phyloP scores from a whole-genome alignment of 805 yeast species.

The Priceomyces castillae region DNA sequence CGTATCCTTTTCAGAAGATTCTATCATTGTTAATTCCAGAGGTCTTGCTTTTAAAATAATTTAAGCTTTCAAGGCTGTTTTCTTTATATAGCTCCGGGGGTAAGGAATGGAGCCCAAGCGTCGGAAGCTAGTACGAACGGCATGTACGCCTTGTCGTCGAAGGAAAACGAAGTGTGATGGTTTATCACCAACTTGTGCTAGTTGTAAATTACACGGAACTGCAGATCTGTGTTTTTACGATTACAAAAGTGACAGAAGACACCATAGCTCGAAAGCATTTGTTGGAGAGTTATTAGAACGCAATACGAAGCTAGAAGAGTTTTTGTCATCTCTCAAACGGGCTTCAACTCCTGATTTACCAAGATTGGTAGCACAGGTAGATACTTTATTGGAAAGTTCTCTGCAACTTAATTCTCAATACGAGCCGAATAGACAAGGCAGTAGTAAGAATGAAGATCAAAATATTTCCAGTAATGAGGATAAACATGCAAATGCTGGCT shows the following conservation, averaged over 20 bases:
- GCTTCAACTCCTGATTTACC: background rate
- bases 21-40: too few species aligned
- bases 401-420: background rate
- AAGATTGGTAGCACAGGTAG: background rate
- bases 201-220: background rate
- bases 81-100: too few species aligned
- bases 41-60: too few species aligned
- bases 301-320: background rate
- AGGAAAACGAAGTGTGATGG: conserved; percentile 1
- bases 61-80: too few species aligned
- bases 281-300: background rate
- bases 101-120: background rate
- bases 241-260: background rate
- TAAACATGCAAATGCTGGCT: background rate
- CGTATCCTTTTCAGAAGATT: too few species aligned
- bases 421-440: background rate
- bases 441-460: background rate
- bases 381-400: background rate
- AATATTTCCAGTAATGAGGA: background rate
- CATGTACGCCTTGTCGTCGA: conserved; percentile 1
- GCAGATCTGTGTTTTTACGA: background rate
- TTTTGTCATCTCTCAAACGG: background rate
- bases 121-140: background rate
- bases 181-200: background rate
- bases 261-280: background rate